Conservation (phyloP, 768 basidiomycete genomes). For the Boletus coccyginus region DNA sequence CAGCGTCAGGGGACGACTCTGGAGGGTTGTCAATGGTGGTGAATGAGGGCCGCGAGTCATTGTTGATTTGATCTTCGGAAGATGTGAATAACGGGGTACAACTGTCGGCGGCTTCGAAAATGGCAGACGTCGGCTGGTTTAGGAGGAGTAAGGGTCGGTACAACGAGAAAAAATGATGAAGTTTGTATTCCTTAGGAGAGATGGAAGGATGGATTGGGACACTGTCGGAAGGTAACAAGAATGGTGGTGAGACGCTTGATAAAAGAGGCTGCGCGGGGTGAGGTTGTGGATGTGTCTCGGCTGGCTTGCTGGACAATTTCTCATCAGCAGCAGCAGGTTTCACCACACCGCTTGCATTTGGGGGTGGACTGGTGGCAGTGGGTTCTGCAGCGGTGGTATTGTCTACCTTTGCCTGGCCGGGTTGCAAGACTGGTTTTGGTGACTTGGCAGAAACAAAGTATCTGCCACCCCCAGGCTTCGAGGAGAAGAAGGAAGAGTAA, state of each 20-base stretch:
- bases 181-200: conserved; percentile 66
- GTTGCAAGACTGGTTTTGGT: conserved; percentile 43
- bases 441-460: conserved; percentile 75
- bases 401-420: conserved; percentile 39
- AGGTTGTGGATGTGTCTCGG: conserved; percentile 20
- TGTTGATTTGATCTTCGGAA: conserved; percentile 23
- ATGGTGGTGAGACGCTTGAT: conserved; percentile 16
- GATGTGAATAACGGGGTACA: conserved; percentile 18
- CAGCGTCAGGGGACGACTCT: conserved; percentile 61
- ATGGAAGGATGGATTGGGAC: conserved; percentile 51
- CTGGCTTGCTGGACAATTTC: conserved; percentile 24
- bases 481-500: conserved; percentile 80
- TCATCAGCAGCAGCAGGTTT: conserved; percentile 27
- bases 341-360: conserved; percentile 10
- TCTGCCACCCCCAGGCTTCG: conserved; percentile 70
- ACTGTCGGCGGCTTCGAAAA: conserved; percentile 41
- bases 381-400: conserved; percentile 37
- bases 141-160: conserved; percentile 77
- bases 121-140: conserved; percentile 53
- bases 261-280: conserved; percentile 7
- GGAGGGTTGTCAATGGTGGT: conserved; percentile 41
- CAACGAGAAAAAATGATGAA: conserved; percentile 83
- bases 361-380: conserved; percentile 12
- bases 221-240: conserved; percentile 2
- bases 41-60: conserved; percentile 25